Evolutionary conservation across 1,139 yeast species (phyloP), one percentile per base, ranked within the genome.

Genomic region (Meyerozyma athensensis): DNA sequence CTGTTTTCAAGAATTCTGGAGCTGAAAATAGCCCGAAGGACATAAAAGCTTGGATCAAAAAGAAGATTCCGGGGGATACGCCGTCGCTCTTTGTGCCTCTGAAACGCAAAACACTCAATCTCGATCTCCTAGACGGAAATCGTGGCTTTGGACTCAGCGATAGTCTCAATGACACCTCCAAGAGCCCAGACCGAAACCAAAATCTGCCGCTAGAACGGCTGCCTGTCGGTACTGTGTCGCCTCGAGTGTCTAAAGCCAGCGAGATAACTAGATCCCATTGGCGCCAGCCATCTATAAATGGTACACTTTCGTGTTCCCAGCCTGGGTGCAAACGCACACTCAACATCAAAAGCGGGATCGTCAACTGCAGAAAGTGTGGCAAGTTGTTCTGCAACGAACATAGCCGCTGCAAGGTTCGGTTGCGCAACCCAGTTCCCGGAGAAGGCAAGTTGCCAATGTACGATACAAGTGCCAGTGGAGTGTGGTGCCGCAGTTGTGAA

Each of bases 351-450:
- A 70, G 67, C 46, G 84, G 83, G 0, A 53, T 65, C 2, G 76
- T 74, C 4, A 81, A 81, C 50, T 82, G 90, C 53, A 59, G 84
- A 16, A 73, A 65, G 46, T 89, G 97, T 61, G 96, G 96, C 0
- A 59, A 67, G 20, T 58, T 87, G 16, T 86, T 61, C 53, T 87
- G 96, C 54, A 72, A 73, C 41, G 61, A 59, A 19, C 96, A 89
- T 61, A 71, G 87, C 3, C 59, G 65, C 37, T 78, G 68, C 51
- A 68, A 75, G 65, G 61, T 67, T 65, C 37, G 68, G 67, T 49
- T 58, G 46, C 26, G 55, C 53, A 42, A 86, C 78, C 52, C 61
- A 0, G 43, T 39, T 10, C 37, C 39, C 1, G 30, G 24, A 2
- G 39, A 4, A 40, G 65, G 35, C 67, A 74, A 47, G 72, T 10